A percentile compares a stretch with the other conserved stretches of the same genome.
Conservation (phyloP, 2,329 filamentous ascomycete species). For the Fusarium pilosicola region DNA sequence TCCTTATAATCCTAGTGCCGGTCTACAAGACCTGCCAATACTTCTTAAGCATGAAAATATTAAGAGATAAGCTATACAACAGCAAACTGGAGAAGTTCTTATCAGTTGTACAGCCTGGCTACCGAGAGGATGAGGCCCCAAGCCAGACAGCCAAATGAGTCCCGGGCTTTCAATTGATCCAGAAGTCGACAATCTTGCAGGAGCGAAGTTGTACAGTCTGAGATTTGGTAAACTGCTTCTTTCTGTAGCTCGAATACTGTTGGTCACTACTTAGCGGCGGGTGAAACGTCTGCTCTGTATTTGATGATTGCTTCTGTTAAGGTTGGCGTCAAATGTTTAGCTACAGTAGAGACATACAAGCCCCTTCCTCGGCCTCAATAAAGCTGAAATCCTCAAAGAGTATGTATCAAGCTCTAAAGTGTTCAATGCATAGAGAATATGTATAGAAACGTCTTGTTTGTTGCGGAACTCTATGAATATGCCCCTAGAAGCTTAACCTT, state of each 20-base stretch:
- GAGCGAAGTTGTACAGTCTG: background rate
- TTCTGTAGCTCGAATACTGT: background rate
- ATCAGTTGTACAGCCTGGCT: background rate
- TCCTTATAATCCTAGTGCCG: no score
- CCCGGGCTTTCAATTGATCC: background rate
- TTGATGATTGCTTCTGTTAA: background rate
- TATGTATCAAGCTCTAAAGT: background rate
- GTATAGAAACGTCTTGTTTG: background rate
- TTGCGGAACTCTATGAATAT: background rate
- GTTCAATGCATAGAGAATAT: background rate
- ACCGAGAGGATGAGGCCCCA: rapidly evolving
- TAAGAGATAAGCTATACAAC: background rate
- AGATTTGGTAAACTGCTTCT: background rate
- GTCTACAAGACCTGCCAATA: no score
- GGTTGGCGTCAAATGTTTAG: background rate
- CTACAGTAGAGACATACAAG: background rate
- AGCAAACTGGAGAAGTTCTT: background rate
- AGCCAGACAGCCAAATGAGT: background rate
- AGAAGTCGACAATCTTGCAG: background rate
- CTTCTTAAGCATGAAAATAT: no score
- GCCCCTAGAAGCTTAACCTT: background rate
- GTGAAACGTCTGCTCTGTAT: background rate
- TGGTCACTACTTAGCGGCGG: background rate
- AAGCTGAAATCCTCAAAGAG: background rate
- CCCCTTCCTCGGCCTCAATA: rapidly evolving